A percentile compares a stretch with the other conserved stretches of the same genome.
Evolutionary conservation across 2,329 filamentous ascomycete species (phyloP).

Genomic region (Arthrinium puccinioides): DNA sequence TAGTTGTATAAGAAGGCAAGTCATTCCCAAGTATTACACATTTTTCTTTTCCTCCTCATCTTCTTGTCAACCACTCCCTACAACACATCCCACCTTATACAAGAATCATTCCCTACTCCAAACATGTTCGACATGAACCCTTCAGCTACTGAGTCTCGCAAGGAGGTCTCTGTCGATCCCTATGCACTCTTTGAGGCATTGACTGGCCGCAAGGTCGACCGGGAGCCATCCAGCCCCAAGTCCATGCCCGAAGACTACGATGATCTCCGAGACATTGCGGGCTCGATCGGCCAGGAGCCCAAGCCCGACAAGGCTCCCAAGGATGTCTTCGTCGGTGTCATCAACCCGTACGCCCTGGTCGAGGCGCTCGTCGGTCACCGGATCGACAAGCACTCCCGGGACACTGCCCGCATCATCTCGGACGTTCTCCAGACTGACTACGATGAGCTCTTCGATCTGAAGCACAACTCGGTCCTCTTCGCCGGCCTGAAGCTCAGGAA

Average conservation of each 20-base stretch:
- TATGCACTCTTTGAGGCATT: conserved; percentile 31
- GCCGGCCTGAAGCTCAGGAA: conserved; percentile 33
- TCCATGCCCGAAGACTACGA: conserved; percentile 25
- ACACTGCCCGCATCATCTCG: conserved; percentile 26
- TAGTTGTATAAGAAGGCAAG: too few relatives aligned
- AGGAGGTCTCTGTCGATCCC: conserved; percentile 20
- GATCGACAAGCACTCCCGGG: conserved; percentile 28
- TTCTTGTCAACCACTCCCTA: too few relatives aligned
- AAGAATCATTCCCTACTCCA: too few relatives aligned
- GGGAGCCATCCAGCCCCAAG: conserved; percentile 13
- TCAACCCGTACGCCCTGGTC: conserved; percentile 37
- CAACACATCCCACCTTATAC: too few relatives aligned
- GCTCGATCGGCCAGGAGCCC: conserved; percentile 14
- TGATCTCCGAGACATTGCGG: conserved; percentile 21
- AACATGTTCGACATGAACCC: too few relatives aligned
- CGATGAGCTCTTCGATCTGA: conserved; percentile 39
- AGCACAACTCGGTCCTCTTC: conserved; percentile 32
- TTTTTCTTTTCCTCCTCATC: too few relatives aligned
- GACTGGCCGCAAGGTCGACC: conserved; percentile 25
- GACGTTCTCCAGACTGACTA: conserved; percentile 39
- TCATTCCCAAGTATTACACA: too few relatives aligned
- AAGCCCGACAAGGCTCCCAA: conserved; percentile 29
- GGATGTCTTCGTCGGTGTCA: conserved; percentile 29
- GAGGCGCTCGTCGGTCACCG: conserved; percentile 34
- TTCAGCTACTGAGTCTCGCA: conserved; percentile 2